Base-by-base conservation (phyloP, 306 rosid genomes). In the Quercus glauca region DNA sequence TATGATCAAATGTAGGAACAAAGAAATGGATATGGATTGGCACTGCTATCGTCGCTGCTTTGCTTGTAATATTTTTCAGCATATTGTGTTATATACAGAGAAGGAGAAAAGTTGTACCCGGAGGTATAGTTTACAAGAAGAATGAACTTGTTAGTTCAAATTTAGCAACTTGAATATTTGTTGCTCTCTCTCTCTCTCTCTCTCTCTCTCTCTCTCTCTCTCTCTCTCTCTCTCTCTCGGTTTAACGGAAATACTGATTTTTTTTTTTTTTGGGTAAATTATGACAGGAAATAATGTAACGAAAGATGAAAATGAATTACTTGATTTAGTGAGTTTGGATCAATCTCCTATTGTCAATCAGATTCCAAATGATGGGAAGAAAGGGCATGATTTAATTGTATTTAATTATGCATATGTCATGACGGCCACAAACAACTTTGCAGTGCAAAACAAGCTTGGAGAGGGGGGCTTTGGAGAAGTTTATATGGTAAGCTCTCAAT, bases 21-120 rank as follows among this genome's bases (percentile, higher is more conserved):
- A 71, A 58, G 25, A 60, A 21, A 19, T 60, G 69, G 79, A 78
- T 57, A 33, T 75, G 83, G 83, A 51, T 59, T 25, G 56, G 70
- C 3, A 13, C 35, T 64, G 61, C 64, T 3, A 37, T 64, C 5
- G 52, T 10, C 1, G 8, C 19, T n/a, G 19, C 79, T 15, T 19
- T 75, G 13, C 69, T 83, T 28, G 53, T 81, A 13, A 51, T 51
- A 3, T 21, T 28, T 19, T 19, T 55, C 19, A 15, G 18, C 52
- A 12, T 79, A 69, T 18, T 83, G 4, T 71, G 57, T 8, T 17
- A 37, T 1, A 25, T 64, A 25, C 14, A 33, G 17, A 57, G 0
- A 43, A 80, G 20, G 58, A 72, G 79, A 72, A 83, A 71, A 70
- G 0, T 49, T 49, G 53, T 3, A 10, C 4, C 53, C 3, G 1